Evolutionary conservation across 441 rosid genomes (phyloP).

Genomic region (Euphorbia schlechtendalii): DNA sequence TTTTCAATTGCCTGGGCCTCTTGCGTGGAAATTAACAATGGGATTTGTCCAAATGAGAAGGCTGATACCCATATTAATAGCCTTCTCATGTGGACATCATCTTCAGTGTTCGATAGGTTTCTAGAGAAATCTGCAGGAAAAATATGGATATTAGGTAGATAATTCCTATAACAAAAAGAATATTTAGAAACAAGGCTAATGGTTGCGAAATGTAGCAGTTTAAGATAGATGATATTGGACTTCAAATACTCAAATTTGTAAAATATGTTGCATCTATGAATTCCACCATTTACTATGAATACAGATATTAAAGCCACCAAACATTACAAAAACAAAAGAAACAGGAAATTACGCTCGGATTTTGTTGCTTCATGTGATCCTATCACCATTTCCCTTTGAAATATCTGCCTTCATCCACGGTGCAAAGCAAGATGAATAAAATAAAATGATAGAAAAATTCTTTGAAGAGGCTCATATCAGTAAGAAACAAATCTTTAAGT

Average conservation of each 20-base stretch:
- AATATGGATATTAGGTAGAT: neutral
- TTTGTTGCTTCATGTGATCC: slow-evolving; percentile 20
- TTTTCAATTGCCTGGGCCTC: slow-evolving; percentile 56
- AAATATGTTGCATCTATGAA: neutral
- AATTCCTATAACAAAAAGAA: neutral
- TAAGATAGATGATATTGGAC: neutral
- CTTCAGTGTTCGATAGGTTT: slow-evolving; percentile 28
- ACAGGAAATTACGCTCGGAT: slow-evolving; percentile 39
- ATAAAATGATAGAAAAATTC: slow-evolving; percentile 1
- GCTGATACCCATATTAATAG: slow-evolving; percentile 31
- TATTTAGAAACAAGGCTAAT: neutral
- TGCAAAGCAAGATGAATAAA: slow-evolving; percentile 33
- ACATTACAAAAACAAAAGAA: slow-evolving; percentile 15
- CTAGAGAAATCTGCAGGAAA: slow-evolving; percentile 37
- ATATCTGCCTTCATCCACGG: slow-evolving; percentile 82
- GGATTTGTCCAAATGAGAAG: slow-evolving; percentile 42
- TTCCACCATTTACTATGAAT: neutral
- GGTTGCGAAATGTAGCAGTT: slow-evolving; percentile 1
- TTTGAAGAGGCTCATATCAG: slow-evolving; percentile 1
- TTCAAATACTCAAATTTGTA: neutral
- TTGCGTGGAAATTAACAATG: slow-evolving; percentile 47
- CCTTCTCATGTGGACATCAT: slow-evolving; percentile 35
- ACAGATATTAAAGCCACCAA: neutral
- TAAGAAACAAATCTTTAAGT: no score
- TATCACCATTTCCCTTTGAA: slow-evolving; percentile 34